Evolutionary conservation across 2,329 filamentous ascomycete species (phyloP), one percentile per base, ranked within the genome.

Genomic region (Plenodomus lindquistii): DNA sequence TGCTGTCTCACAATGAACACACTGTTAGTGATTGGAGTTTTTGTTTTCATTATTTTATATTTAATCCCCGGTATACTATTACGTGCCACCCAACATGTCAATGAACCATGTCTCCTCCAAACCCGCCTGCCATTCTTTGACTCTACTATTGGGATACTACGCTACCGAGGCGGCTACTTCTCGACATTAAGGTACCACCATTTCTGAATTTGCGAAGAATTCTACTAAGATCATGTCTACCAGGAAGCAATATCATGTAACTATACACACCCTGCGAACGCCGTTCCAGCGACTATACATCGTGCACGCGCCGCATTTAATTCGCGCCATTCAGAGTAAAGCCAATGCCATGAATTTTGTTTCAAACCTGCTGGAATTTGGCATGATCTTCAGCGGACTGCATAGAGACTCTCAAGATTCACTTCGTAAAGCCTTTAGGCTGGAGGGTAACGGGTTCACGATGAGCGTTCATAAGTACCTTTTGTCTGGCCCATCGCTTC

Each of bases 261-360:
- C 75, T 0, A 75, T 78, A 24, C 73, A 73, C 46, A 78, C 75
- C 4, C 52, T 79, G 18, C 50, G 67, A 2, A 59, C 79, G 29
- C 73, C 74, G 1, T 73, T 74, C 3, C 63, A 71, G 22, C 73
- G 74, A 41, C 63, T 77, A 41, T 78, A 78, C 40, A 62, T 78
- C 9, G 67, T 77, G 11, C 72, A 72, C 9, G 65, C 62, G 1
- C 64, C 70, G 0, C 49, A 68, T 0, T 54, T 79, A 17, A 70
- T 78, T 20, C 63, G 70, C 8, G 46, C 38, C 0, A 66, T 75
- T 2, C 75, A 78, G 46, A 73, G 69, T 35, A 72, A 75, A 47
- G 60, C 60, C 44, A 73, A 70, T 42, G 55, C 50, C 1, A 50
- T 73, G 6, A 70, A 70, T 0, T 78, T 78, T 40, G 66, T 67